These are phyloP conservation scores for Arachis stenosperma DNA, from an alignment of 306 rosid genomes.

Conservation along the genomic window DNA sequence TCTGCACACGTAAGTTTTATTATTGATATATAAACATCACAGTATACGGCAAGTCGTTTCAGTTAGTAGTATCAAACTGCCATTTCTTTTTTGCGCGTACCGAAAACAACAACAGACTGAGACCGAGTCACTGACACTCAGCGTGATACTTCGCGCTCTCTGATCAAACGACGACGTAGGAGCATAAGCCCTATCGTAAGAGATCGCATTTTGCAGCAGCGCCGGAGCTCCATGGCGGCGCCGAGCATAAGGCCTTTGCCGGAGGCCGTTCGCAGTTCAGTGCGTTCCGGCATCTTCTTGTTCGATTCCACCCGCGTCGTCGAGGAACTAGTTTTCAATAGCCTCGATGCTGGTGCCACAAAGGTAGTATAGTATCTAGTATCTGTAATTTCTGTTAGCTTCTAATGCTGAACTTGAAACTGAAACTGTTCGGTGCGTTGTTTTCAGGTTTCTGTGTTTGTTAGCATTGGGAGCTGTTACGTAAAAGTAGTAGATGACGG, in stretches of 20 bases:
- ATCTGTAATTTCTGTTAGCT: background rate
- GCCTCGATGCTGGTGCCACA: slow-evolving; percentile 74
- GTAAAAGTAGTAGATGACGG: slow-evolving; percentile 89
- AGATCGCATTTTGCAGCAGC: slow-evolving; percentile 1
- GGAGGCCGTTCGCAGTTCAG: slow-evolving; percentile 59
- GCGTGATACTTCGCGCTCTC: background rate
- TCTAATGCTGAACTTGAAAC: slow-evolving; percentile 6
- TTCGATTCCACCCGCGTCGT: slow-evolving; percentile 74
- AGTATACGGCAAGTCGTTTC: background rate
- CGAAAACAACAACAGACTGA: slow-evolving; percentile 1
- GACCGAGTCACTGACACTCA: background rate
- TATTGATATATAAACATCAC: no score
- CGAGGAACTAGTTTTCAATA: slow-evolving; percentile 83
- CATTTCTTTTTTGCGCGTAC: background rate
- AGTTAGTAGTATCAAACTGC: slow-evolving; percentile 36
- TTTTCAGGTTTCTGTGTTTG: slow-evolving; percentile 70
- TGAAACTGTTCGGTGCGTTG: slow-evolving; percentile 20
- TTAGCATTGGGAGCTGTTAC: slow-evolving; percentile 59
- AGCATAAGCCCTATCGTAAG: slow-evolving; percentile 31
- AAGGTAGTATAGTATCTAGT: slow-evolving; percentile 50
- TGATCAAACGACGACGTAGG: slow-evolving; percentile 36
- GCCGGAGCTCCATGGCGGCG: slow-evolving; percentile 46
- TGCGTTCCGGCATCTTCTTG: slow-evolving; percentile 70
- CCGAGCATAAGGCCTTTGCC: slow-evolving; percentile 59
- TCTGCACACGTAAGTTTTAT: no score